A percentile compares a stretch with the other conserved stretches of the same genome.
These are phyloP conservation scores for Tetracentron sinense DNA, from an alignment of 164 flowering plant genomes.

Conservation along the genomic window DNA sequence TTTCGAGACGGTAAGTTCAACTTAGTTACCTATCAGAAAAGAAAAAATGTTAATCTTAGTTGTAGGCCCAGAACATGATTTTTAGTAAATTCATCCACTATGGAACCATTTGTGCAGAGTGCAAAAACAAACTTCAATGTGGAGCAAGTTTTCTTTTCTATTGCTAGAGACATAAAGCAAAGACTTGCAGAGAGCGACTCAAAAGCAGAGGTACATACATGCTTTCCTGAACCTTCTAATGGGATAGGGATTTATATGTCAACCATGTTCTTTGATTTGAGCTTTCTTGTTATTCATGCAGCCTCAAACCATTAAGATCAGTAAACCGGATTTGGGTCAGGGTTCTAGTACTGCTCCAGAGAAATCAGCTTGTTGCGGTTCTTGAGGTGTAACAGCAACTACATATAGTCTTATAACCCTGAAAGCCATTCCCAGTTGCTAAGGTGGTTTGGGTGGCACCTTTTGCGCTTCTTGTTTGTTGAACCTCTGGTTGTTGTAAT, in stretches of 20 bases:
- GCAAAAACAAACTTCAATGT: conserved; percentile 59
- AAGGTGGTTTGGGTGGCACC: conserved; percentile 7
- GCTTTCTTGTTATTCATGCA: conserved; percentile 12
- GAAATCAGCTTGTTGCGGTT: conserved; percentile 46
- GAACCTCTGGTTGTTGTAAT: conserved; percentile 23
- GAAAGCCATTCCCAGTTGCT: neutral
- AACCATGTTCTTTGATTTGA: neutral
- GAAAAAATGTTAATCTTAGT: too few species aligned
- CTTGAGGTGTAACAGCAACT: conserved; percentile 18
- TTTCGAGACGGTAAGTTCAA: conserved; percentile 47
- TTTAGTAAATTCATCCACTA: neutral
- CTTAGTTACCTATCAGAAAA: too few species aligned
- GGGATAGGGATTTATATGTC: neutral
- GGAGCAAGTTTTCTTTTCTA: conserved; percentile 56
- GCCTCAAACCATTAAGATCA: conserved; percentile 49
- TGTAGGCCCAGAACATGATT: neutral
- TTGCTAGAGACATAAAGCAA: conserved; percentile 54
- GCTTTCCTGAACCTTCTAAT: neutral
- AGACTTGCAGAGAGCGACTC: conserved; percentile 47
- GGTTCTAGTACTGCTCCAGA: conserved; percentile 30
- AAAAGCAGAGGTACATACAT: conserved; percentile 35
- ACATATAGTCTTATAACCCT: too few species aligned
- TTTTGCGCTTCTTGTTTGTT: conserved; percentile 11
- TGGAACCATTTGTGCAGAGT: conserved; percentile 32
- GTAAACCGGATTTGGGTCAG: conserved; percentile 34